Evolutionary conservation across 164 flowering plant genomes (phyloP), one percentile per base, ranked within the genome.

Genomic region (Chimonanthus salicifolius): DNA sequence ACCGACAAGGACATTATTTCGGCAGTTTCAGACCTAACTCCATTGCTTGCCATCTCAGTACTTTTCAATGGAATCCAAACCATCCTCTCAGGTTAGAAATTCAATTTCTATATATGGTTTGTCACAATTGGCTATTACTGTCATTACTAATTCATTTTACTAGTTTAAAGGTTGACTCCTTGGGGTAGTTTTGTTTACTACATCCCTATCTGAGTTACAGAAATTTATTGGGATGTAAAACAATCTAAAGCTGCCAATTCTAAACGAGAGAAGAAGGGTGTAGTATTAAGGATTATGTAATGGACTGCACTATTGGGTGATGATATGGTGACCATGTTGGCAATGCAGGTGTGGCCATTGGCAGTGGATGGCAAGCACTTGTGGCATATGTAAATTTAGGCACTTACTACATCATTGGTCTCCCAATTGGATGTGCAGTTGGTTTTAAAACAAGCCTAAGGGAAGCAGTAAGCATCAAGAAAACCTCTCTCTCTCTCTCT

Each of bases 351-450:
- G 91, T 89, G 74, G 94, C 94, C 7, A 87, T 91, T 77, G 97
- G 97, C 20, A 84, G 91, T 72, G 97, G 97, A 64, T 89, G 97
- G 97, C 97, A 91, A 82, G 88, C 81, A 21, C 75, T 88, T 1
- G 97, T 91, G 64, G 97, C 94, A 48, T 91, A 86, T 77, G 92
- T 91, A 21, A 91, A 91, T 74, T 74, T 91, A 7, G 74, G 81
- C 47, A 79, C 87, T 49, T 91, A 91, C 80, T 91, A 91, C 63
- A 4, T 91, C 5, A 87, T 91, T 71, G 97, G 97, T 72, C 87
- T 91, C n/a, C 92, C 97, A 15, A 84, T 89, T 75, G 97, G 94
- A 7, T 85, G 88, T 76, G 81, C 88, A 58, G 85, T 91, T 58
- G 94, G 94, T 64, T 91, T 91, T 88, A 91, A 88, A 79, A 85